Evolutionary conservation across 2,329 filamentous ascomycete genomes (phyloP).

Genomic region (Emmonsia crescens): DNA sequence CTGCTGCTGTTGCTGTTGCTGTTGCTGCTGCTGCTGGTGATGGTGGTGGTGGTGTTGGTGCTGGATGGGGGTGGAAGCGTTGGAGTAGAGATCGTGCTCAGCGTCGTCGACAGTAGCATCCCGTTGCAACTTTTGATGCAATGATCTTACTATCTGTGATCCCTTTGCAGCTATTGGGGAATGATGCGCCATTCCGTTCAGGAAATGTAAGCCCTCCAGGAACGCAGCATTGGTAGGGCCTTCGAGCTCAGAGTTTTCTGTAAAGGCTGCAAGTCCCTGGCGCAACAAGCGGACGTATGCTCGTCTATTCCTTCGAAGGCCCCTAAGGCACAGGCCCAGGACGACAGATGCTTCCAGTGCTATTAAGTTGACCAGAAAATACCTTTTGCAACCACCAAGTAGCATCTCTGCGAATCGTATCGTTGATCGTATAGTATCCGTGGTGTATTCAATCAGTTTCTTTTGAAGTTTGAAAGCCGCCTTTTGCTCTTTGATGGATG

Average conservation of each 20-base stretch:
- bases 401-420: background rate
- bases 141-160: background rate
- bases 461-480: background rate
- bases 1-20: background rate
- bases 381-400: background rate
- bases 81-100: background rate
- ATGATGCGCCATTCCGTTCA: background rate
- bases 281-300: background rate
- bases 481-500: slow-evolving; percentile 1
- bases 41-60: background rate
- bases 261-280: background rate
- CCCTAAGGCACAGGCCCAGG: background rate
- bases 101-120: background rate
- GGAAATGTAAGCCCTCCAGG: background rate
- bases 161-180: slow-evolving; percentile 1
- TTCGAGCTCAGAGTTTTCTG: slow-evolving; percentile 1
- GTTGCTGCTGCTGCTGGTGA: background rate
- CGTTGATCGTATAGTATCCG: background rate
- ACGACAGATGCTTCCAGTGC: slow-evolving; percentile 1
- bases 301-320: background rate
- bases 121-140: slow-evolving; percentile 1
- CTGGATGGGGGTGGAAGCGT: background rate
- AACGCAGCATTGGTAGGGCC: background rate
- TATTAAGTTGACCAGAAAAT: background rate
- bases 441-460: background rate